phyloP scores from a whole-genome alignment of 2,329 filamentous ascomycete genomes.

The Acrodontium crateriforme region DNA sequence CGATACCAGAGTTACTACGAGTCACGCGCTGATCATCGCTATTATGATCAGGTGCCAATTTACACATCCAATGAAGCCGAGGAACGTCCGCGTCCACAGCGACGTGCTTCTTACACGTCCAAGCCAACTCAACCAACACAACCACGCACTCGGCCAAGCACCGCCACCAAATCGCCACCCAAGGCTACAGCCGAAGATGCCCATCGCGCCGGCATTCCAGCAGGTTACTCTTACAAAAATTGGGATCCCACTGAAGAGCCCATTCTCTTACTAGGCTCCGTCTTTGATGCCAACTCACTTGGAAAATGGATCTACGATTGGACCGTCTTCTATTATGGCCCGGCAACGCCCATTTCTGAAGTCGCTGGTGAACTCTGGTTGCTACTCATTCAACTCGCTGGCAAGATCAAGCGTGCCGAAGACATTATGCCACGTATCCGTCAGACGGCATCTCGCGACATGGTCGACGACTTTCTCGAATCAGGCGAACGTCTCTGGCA shows the following conservation, averaged over 20 bases:
- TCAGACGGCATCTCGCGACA: constrained; percentile 57
- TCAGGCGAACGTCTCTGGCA: constrained; percentile 76
- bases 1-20: constrained; percentile 39
- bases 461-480: constrained; percentile 81
- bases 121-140: constrained; percentile 38
- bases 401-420: constrained; percentile 84
- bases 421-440: constrained; percentile 62
- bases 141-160: constrained; percentile 29
- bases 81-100: constrained; percentile 14
- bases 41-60: constrained; percentile 35
- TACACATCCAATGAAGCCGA: constrained; percentile 29
- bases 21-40: constrained; percentile 37
- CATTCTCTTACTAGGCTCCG: constrained; percentile 84
- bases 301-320: constrained; percentile 99
- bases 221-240: constrained; percentile 91
- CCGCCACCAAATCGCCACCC: constrained; percentile 23
- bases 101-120: constrained; percentile 33
- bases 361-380: constrained; percentile 93
- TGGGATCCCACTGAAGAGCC: constrained; percentile 93
- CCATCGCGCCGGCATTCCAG: constrained; percentile 54
- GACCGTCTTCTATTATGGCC: constrained; percentile 83
- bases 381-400: constrained; percentile 80
- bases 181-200: constrained; percentile 54
- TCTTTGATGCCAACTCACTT: constrained; percentile 93
- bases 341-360: constrained; percentile 71